phyloP scores from a whole-genome alignment of 2,329 filamentous ascomycete genomes.

The Hymenoscyphus occultus region DNA sequence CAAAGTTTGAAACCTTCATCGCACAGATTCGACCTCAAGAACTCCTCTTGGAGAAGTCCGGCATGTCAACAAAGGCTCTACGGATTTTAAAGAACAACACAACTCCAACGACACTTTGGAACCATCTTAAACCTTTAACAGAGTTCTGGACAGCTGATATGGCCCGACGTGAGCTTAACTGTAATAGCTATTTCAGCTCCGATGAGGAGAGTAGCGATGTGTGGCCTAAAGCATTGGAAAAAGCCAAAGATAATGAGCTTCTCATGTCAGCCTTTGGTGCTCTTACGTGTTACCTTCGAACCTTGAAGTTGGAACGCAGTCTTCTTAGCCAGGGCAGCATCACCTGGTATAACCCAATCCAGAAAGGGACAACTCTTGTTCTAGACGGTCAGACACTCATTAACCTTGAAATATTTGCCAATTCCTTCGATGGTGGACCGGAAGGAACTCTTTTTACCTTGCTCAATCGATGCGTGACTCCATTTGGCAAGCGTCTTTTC shows the following conservation, averaged over 20 bases:
- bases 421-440: constrained; percentile 79
- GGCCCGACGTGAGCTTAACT: constrained; percentile 76
- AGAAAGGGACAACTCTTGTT: constrained; percentile 82
- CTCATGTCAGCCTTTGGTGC: constrained; percentile 91
- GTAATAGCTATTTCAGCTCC: constrained; percentile 72
- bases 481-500: constrained; percentile 94
- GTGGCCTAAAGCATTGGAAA: constrained; percentile 74
- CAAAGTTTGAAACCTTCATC: constrained; percentile 94
- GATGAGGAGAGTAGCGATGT: constrained; percentile 52
- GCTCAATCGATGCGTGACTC: constrained; percentile 90
- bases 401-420: constrained; percentile 96
- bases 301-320: constrained; percentile 84
- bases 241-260: constrained; percentile 73
- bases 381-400: constrained; percentile 94
- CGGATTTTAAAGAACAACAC: constrained; percentile 97
- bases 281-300: constrained; percentile 78
- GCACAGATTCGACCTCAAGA: constrained; percentile 89
- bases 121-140: constrained; percentile 77
- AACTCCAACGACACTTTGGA: constrained; percentile 90
- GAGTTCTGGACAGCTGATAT: constrained; percentile 91
- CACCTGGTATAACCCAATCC: constrained; percentile 85
- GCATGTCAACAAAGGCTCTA: constrained; percentile 80
- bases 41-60: constrained; percentile 82
- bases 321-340: constrained; percentile 90
- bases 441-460: constrained; percentile 89